Evolutionary conservation across 139 green algal genomes (phyloP).

Genomic region (Closterium sp.): DNA sequence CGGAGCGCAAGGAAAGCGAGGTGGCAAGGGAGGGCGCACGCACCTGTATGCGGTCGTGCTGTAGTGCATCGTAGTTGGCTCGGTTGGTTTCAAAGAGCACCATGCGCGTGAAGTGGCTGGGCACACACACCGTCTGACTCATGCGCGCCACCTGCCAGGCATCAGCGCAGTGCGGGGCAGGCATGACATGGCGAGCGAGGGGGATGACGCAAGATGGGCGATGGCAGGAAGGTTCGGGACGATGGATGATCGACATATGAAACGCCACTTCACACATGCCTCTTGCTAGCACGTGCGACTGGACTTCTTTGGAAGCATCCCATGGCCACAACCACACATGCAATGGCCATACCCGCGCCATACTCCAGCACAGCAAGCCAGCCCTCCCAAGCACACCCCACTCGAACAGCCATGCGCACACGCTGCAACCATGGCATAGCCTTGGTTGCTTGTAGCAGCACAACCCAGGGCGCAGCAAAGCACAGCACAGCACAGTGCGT

Average conservation of each 20-base stretch:
- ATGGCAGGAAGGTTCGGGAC: neutral
- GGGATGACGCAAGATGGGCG: too few relatives aligned
- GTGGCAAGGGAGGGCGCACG: too few relatives aligned
- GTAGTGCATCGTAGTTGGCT: neutral
- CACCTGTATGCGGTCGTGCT: constrained; percentile 9
- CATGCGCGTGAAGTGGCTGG: constrained; percentile 4
- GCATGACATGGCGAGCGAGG: neutral
- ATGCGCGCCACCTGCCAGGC: constrained; percentile 7
- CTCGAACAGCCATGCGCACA: too few relatives aligned
- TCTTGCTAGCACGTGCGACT: too few relatives aligned
- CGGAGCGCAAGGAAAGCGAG: neutral
- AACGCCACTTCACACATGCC: too few relatives aligned
- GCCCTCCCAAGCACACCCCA: too few relatives aligned
- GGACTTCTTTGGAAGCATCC: too few relatives aligned
- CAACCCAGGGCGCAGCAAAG: neutral
- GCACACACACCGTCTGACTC: neutral
- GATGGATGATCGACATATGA: too few relatives aligned
- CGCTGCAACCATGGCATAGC: neutral
- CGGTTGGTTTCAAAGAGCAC: neutral
- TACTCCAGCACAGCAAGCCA: too few relatives aligned
- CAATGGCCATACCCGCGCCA: neutral
- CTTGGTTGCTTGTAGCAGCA: too few relatives aligned
- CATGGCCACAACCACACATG: neutral
- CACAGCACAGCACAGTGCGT: neutral
- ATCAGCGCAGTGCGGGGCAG: too few relatives aligned